phyloP scores from a whole-genome alignment of 495 filamentous ascomycete genomes.

The Zalerion maritima region DNA sequence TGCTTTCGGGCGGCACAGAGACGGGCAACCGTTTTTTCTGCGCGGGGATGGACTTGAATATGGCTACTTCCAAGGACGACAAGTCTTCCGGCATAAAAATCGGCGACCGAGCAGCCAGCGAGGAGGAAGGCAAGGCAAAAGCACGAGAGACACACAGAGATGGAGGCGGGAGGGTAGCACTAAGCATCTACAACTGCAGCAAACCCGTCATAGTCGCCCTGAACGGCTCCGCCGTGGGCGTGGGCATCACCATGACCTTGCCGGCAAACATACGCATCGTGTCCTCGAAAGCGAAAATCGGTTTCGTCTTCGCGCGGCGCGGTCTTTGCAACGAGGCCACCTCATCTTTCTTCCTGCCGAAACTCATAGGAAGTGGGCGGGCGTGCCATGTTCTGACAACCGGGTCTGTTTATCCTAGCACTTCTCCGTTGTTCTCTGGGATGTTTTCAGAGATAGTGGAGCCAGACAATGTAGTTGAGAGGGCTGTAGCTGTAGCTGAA shows the following conservation, averaged over 20 bases:
- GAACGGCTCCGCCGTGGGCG: constrained; percentile 50
- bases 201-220: constrained; percentile 53
- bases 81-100: background rate
- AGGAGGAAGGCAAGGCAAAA: background rate
- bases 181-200: constrained; percentile 45
- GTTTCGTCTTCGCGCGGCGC: constrained; percentile 49
- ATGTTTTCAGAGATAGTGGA: constrained; percentile 43
- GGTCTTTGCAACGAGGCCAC: constrained; percentile 50
- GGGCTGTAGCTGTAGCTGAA: constrained; percentile 40
- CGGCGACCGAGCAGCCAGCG: background rate
- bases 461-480: constrained; percentile 34
- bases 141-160: constrained; percentile 16
- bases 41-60: constrained; percentile 51
- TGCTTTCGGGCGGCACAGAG: constrained; percentile 38
- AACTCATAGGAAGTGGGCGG: constrained; percentile 40
- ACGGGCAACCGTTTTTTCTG: constrained; percentile 44
- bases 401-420: constrained; percentile 26
- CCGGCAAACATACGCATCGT: constrained; percentile 44
- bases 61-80: constrained; percentile 20
- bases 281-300: constrained; percentile 39
- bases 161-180: constrained; percentile 38
- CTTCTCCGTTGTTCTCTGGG: constrained; percentile 27
- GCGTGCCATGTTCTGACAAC: constrained; percentile 26
- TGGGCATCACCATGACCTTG: constrained; percentile 55
- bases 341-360: constrained; percentile 48